Evolutionary conservation across 208 protist genomes (phyloP).

Genomic region (Tetramitus jugosus): DNA sequence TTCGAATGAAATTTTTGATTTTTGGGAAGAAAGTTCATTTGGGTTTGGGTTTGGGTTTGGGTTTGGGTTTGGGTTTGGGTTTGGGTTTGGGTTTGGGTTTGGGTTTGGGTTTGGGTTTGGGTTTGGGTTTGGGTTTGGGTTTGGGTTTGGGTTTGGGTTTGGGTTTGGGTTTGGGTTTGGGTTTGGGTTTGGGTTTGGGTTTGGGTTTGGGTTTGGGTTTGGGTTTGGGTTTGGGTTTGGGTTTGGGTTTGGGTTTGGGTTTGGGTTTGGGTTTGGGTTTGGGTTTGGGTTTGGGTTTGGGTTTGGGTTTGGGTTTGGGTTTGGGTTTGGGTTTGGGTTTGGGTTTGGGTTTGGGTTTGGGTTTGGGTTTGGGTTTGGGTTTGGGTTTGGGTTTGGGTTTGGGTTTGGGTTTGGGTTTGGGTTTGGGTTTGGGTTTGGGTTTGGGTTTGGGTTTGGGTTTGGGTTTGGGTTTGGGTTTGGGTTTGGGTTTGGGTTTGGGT

Average conservation of each 20-base stretch:
- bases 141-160: slow-evolving; percentile 5
- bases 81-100: slow-evolving; percentile 5
- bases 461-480: slow-evolving; percentile 2
- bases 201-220: slow-evolving; percentile 5
- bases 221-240: slow-evolving; percentile 2
- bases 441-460: slow-evolving; percentile 5
- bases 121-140: background rate
- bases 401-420: slow-evolving; percentile 2
- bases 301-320: background rate
- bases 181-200: background rate
- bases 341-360: slow-evolving; percentile 2
- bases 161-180: slow-evolving; percentile 2
- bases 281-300: slow-evolving; percentile 2
- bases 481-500: background rate
- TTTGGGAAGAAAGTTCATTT: no score
- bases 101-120: slow-evolving; percentile 2
- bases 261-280: slow-evolving; percentile 5
- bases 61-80: background rate
- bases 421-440: background rate
- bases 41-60: slow-evolving; percentile 2
- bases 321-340: slow-evolving; percentile 5
- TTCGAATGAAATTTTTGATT: no score
- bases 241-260: background rate
- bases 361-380: background rate
- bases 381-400: slow-evolving; percentile 5